Evolutionary conservation across 2,329 filamentous ascomycete genomes (phyloP), one percentile per base, ranked within the genome.

Genomic region (Arthroderma sp.): DNA sequence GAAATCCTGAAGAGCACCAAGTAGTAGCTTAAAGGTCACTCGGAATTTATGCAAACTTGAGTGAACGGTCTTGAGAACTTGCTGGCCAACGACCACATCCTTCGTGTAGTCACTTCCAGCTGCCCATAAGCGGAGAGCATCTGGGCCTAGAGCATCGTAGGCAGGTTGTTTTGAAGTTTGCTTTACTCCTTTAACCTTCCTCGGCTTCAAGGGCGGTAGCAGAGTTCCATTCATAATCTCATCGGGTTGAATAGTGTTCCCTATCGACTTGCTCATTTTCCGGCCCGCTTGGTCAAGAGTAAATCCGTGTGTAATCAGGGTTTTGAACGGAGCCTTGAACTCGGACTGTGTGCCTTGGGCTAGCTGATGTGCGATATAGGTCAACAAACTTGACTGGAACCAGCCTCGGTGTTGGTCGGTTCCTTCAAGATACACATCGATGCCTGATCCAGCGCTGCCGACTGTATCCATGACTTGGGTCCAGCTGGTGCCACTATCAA

Each of bases 191-290:
- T 73, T 74, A 38, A 66, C 61, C 52, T 81, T 81, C 56, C 78
- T 81, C 37, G 65, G 64, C 58, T 83, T 84, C 33, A 81, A 58
- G 0, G 81, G 78, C 4, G 83, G 83, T 9, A 93, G 65, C 7
- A 94, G 69, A 3, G 80, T 78, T 5, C 89, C 89, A 43, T 85
- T 77, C 70, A 95, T 91, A 52, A 98, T 87, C 50, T 94, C 73
- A 5, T 76, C 70, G 0, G 89, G 88, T 0, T 78, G 74, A 45
- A 96, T 79, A 29, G 84, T 81, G 57, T 98, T 98, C 10, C 91
- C 91, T 1, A 95, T 68, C 0, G 87, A 95, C 63, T 98, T 98
- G 60, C 88, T 95, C 91, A 98, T 98, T 63, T 98, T 98, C 59
- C 85, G 86, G n/a, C 88, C 88, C 32, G 83, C 69, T 41, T 82